These are phyloP conservation scores for Brettanomyces custersianus DNA, from an alignment of 805 yeast genomes.

Conservation along the genomic window DNA sequence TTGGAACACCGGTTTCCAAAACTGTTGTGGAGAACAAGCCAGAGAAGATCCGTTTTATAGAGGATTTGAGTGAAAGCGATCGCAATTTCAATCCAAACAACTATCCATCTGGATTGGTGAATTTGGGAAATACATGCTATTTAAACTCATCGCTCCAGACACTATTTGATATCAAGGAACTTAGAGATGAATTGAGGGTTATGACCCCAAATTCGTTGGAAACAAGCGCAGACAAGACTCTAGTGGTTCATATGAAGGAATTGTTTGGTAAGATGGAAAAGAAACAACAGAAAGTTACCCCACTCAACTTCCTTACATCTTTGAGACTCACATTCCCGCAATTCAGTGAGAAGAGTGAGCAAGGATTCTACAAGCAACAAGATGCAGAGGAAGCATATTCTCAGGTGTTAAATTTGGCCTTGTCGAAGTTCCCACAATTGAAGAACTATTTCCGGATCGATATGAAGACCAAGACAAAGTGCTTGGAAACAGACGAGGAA, in stretches of 20 bases:
- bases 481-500: slow-evolving; percentile 44
- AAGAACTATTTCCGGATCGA: slow-evolving; percentile 55
- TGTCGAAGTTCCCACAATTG: slow-evolving; percentile 39
- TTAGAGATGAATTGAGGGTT: slow-evolving; percentile 25
- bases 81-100: slow-evolving; percentile 15
- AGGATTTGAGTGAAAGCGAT: slow-evolving; percentile 39
- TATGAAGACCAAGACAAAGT: slow-evolving; percentile 54
- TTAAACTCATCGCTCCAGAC: slow-evolving; percentile 63
- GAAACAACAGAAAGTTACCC: slow-evolving; percentile 45
- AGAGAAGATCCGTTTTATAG: slow-evolving; percentile 50
- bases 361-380: slow-evolving; percentile 83
- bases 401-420: slow-evolving; percentile 54
- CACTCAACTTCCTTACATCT: slow-evolving; percentile 54
- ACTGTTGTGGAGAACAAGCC: slow-evolving; percentile 37
- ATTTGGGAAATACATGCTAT: slow-evolving; percentile 73
- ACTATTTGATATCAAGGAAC: slow-evolving; percentile 36
- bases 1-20: slow-evolving; percentile 67
- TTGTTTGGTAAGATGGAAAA: slow-evolving; percentile 35
- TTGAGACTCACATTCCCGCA: slow-evolving; percentile 74
- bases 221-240: slow-evolving; percentile 15
- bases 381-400: slow-evolving; percentile 97
- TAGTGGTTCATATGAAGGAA: slow-evolving; percentile 29
- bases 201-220: slow-evolving; percentile 11
- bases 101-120: slow-evolving; percentile 59
- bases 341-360: slow-evolving; percentile 68